Conservation (phyloP, 805 yeast species). For the Lachancea mirantina region DNA sequence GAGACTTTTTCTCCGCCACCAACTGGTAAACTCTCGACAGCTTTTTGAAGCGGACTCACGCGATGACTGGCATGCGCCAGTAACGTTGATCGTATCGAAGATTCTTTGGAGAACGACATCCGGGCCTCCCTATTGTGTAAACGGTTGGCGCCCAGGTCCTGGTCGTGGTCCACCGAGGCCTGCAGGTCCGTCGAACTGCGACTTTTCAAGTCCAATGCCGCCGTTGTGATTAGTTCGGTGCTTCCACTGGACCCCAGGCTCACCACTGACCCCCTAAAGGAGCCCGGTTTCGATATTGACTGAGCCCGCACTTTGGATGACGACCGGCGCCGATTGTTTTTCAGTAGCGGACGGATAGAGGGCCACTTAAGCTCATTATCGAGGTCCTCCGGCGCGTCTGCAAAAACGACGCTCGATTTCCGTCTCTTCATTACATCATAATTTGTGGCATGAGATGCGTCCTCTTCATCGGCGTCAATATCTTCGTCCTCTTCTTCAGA, state of each 20-base stretch:
- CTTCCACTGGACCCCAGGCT: constrained; percentile 8
- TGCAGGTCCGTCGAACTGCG: constrained; percentile 5
- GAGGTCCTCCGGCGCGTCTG: constrained; percentile 19
- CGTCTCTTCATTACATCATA: constrained; percentile 27
- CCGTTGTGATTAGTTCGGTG: constrained; percentile 5
- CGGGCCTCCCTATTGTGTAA: constrained; percentile 31
- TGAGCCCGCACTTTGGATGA: constrained; percentile 16
- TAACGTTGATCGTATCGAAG: constrained; percentile 26
- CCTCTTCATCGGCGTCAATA: constrained; percentile 28
- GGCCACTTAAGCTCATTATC: constrained; percentile 15
- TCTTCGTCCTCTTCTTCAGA: constrained; percentile 32
- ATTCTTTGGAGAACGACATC: constrained; percentile 32
- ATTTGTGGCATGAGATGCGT: constrained; percentile 20
- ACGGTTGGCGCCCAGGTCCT: constrained; percentile 1
- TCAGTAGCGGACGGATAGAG: constrained; percentile 14
- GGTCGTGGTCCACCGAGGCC: constrained; percentile 3
- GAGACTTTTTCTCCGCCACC: neutral
- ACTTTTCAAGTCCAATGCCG: constrained; percentile 5
- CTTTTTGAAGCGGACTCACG: constrained; percentile 7
- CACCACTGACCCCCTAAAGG: constrained; percentile 8
- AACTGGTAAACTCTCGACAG: neutral
- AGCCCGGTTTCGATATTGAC: constrained; percentile 15
- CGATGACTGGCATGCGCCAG: constrained; percentile 15
- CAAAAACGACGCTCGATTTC: constrained; percentile 23
- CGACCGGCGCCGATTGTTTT: constrained; percentile 14